Evolutionary conservation across 2,329 filamentous ascomycete species (phyloP), one percentile per base, ranked within the genome.

Genomic region (Pseudogymnoascus sp.): DNA sequence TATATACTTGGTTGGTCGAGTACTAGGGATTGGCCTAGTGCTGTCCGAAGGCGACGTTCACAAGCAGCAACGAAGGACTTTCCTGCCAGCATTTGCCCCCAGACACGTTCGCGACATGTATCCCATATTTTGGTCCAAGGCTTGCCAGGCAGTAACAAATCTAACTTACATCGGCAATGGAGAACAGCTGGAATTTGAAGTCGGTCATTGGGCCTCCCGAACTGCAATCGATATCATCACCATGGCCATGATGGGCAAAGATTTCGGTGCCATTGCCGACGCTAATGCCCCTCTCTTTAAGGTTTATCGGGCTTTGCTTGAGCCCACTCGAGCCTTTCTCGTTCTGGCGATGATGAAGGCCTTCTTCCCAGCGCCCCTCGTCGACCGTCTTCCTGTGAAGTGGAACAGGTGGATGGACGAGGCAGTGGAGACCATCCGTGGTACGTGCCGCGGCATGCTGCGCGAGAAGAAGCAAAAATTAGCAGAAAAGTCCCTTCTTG

Each of bases 31-130:
- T 12, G 89, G 90, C 9, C 77, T 93, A 12, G 76, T 97, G 40
- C 78, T 97, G 11, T 89, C 91, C 1, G 93, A 97, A 75, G 93
- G 93, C 18, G 90, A 96, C 11, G 90, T 93, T 70, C 93, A 97
- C 75, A 95, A 89, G 77, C 78, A 84, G 69, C 89, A 92, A 77
- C 83, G 93, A 53, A 92, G 89, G 73, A 86, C 88, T 64, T 82
- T 96, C 16, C 84, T 88, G 77, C 91, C 91, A 0, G 90, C 91
- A 1, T 96, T 96, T 74, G 82, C 86, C n/a, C 96, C 91, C 72
- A 84, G 91, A 18, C 90, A 96, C 70, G 80, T 96, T 73, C 96
- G 95, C 72, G 84, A 93, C 65, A 77, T 96, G 14, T 95, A 96
- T 69, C 88, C 90, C 0, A 77, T 89, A 6, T 96, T 97, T 75